phyloP scores from a whole-genome alignment of 2,329 filamentous ascomycete genomes.

The Arthrobotrys pseudoclavata region DNA sequence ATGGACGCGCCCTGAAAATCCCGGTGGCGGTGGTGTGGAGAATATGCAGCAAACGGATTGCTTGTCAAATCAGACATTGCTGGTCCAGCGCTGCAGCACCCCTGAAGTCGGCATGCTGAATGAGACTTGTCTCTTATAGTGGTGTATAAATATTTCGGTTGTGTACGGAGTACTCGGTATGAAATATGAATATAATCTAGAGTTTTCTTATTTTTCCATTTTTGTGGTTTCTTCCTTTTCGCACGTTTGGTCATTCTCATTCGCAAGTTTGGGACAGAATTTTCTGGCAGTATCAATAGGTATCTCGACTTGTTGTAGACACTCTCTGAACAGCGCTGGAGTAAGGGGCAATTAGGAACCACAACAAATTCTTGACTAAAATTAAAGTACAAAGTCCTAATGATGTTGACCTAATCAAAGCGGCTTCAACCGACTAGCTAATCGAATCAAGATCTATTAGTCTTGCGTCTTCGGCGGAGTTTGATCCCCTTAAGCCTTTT shows the following conservation, averaged over 20 bases:
- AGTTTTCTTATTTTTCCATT: neutral
- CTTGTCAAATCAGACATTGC: slow-evolving; percentile 1
- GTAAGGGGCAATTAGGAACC: slow-evolving; percentile 10
- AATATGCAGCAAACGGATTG: neutral
- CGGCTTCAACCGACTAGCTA: neutral
- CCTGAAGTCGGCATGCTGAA: slow-evolving; percentile 28
- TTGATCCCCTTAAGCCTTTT: neutral
- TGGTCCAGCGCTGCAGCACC: neutral
- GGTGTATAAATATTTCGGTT: slow-evolving; percentile 5
- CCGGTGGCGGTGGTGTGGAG: neutral
- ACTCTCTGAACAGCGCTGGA: neutral
- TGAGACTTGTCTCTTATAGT: slow-evolving; percentile 2
- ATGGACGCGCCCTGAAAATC: neutral
- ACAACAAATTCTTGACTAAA: neutral
- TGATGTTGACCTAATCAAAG: slow-evolving; percentile 7
- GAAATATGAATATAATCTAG: neutral
- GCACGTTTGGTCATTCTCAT: neutral
- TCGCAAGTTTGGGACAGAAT: neutral
- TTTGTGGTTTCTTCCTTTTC: neutral
- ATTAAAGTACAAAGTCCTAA: neutral
- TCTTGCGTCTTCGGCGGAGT: slow-evolving; percentile 27
- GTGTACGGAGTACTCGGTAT: too few relatives aligned
- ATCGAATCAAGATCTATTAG: slow-evolving; percentile 8
- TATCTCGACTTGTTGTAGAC: slow-evolving; percentile 18
- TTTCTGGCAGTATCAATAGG: neutral